Percentiles rank a stretch among this genome's conserved stretches.
Evolutionary conservation across 805 yeast species (phyloP).

Genomic region (Kuraishia molischiana): DNA sequence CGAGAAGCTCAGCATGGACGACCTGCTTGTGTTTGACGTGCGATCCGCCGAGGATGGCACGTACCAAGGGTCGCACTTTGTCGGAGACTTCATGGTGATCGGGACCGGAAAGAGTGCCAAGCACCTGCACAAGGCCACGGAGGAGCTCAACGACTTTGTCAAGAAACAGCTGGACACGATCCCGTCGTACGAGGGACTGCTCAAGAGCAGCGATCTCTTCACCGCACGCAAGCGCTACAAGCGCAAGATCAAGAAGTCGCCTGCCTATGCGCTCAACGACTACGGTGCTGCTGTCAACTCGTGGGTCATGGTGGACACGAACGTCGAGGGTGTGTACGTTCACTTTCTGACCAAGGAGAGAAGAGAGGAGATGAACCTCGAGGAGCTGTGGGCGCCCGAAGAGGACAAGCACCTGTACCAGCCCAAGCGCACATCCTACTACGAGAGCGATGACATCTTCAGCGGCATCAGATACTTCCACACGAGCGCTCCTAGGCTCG

Average conservation of each 20-base stretch:
- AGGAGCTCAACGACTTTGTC: conserved; percentile 43
- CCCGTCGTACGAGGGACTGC: conserved; percentile 64
- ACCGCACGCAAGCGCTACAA: conserved; percentile 40
- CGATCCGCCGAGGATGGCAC: conserved; percentile 21
- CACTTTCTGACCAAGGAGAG: conserved; percentile 69
- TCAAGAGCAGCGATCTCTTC: conserved; percentile 45
- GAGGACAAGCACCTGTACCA: conserved; percentile 24
- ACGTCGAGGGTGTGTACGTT: conserved; percentile 50
- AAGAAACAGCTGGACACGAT: conserved; percentile 38
- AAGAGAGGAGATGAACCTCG: conserved; percentile 60
- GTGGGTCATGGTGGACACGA: conserved; percentile 77
- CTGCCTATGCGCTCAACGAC: conserved; percentile 42
- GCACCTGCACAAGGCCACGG: conserved; percentile 66
- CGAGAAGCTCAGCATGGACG: conserved; percentile 53
- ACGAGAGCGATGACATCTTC: conserved; percentile 29
- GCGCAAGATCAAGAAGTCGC: conserved; percentile 44
- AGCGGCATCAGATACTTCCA: conserved; percentile 36
- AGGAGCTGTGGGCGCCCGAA: conserved; percentile 49
- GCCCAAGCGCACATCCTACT: conserved; percentile 10
- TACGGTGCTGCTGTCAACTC: conserved; percentile 54
- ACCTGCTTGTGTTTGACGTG: conserved; percentile 57
- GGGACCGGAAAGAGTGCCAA: conserved; percentile 69
- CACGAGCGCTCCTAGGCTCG: conserved; percentile 15
- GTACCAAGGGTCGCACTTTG: conserved; percentile 25
- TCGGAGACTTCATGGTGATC: conserved; percentile 45